These are phyloP conservation scores for Corylus avellana DNA, from an alignment of 306 rosid genomes.

Conservation along the genomic window DNA sequence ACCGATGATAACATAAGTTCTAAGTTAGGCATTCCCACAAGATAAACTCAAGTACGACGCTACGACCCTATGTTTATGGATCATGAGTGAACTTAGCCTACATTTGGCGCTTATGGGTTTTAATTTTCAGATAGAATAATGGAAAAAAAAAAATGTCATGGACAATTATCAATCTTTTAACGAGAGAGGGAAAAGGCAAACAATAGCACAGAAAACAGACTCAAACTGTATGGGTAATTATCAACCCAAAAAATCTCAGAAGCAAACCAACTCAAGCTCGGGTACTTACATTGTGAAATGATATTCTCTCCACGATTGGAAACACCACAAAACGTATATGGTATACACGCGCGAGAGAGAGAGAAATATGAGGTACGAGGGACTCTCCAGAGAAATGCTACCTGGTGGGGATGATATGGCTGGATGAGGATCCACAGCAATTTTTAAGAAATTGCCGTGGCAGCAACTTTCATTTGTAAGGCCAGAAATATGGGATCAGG, in stretches of 20 bases:
- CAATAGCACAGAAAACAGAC: background rate
- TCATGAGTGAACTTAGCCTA: background rate
- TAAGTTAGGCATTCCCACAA: constrained; percentile 18
- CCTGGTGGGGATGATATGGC: background rate
- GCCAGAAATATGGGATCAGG: no score
- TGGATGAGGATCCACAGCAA: no score
- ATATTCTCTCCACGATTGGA: background rate
- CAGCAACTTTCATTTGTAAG: no score
- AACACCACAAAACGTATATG: background rate
- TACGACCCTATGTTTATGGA: background rate
- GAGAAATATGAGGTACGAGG: background rate
- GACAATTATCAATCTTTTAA: background rate
- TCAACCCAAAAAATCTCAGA: background rate
- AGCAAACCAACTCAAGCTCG: background rate
- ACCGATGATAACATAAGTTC: background rate
- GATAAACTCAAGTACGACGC: background rate
- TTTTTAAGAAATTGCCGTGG: no score
- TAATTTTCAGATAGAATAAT: background rate
- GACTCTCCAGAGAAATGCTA: background rate
- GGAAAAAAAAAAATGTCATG: background rate
- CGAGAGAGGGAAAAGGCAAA: background rate
- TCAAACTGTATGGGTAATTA: background rate
- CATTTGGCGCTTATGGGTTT: background rate
- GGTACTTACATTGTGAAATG: background rate
- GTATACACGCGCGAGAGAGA: background rate